Conservation (phyloP, 2,329 filamentous ascomycete species). For the Cladorrhinum sp. region DNA sequence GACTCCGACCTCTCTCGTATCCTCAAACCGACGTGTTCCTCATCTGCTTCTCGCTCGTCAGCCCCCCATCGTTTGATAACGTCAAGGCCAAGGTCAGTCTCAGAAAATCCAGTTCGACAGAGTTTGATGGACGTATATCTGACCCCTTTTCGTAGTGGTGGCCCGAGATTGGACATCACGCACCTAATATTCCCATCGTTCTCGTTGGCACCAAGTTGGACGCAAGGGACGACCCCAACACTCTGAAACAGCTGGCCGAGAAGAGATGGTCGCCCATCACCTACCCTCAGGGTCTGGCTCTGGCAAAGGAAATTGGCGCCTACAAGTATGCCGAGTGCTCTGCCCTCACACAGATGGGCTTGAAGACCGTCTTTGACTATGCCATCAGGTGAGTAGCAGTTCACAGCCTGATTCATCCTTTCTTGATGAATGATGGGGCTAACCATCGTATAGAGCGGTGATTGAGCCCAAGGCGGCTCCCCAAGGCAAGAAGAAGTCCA, state of each 20-base stretch:
- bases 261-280: conserved; percentile 98
- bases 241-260: conserved; percentile 75
- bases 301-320: conserved; percentile 90
- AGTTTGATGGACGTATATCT: background rate
- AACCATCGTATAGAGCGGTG: conserved; percentile 55
- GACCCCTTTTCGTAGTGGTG: conserved; percentile 68
- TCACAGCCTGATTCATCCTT: background rate
- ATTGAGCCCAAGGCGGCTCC: conserved; percentile 61
- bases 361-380: conserved; percentile 99
- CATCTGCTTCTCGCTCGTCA: conserved; percentile 98
- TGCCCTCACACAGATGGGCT: conserved; percentile 88
- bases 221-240: conserved; percentile 82
- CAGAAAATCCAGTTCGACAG: background rate
- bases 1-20: conserved; percentile 90
- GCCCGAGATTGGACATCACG: conserved; percentile 96
- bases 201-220: conserved; percentile 97
- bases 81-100: conserved; percentile 87
- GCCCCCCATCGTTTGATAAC: conserved; percentile 97
- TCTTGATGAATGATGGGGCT: conserved; percentile 24
- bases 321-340: conserved; percentile 99
- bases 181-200: conserved; percentile 92
- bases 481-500: conserved; percentile 39
- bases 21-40: conserved; percentile 98
- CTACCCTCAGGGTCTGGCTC: conserved; percentile 84
- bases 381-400: conserved; percentile 76